phyloP scores from a whole-genome alignment of 2,329 filamentous ascomycete species.

The Didymella arachidicola region DNA sequence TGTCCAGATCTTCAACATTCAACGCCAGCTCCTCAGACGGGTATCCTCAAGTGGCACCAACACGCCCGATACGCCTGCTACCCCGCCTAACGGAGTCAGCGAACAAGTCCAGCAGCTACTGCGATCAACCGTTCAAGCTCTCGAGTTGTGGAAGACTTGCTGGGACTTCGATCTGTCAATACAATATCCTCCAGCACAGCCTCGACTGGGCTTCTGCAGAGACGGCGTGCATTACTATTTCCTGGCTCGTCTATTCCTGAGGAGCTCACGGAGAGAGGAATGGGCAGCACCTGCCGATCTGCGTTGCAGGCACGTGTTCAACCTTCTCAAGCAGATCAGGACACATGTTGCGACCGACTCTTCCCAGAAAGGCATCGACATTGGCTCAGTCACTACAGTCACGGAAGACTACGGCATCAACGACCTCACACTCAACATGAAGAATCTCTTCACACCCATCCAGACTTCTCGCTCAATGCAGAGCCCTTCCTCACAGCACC shows the following conservation, averaged over 20 bases:
- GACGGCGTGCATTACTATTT: slow-evolving; percentile 78
- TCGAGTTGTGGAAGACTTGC: slow-evolving; percentile 75
- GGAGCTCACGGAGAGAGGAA: slow-evolving; percentile 63
- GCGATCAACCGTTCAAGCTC: slow-evolving; percentile 59
- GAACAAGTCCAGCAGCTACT: slow-evolving; percentile 59
- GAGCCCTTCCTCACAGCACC: slow-evolving; percentile 10
- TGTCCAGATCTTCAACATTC: slow-evolving; percentile 65
- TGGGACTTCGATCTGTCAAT: slow-evolving; percentile 75
- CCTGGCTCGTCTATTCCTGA: slow-evolving; percentile 71
- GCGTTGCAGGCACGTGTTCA: slow-evolving; percentile 67
- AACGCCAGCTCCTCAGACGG: slow-evolving; percentile 53
- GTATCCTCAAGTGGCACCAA: slow-evolving; percentile 56
- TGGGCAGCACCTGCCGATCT: slow-evolving; percentile 65
- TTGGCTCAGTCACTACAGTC: slow-evolving; percentile 73
- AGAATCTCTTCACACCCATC: slow-evolving; percentile 71
- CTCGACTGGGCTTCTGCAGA: slow-evolving; percentile 72
- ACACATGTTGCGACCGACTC: slow-evolving; percentile 69
- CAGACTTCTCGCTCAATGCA: slow-evolving; percentile 31
- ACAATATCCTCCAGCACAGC: slow-evolving; percentile 70
- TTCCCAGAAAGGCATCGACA: slow-evolving; percentile 69
- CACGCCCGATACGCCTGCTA: slow-evolving; percentile 62
- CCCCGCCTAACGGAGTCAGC: slow-evolving; percentile 54
- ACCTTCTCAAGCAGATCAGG: slow-evolving; percentile 66
- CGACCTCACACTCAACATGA: slow-evolving; percentile 74
- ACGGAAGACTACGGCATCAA: slow-evolving; percentile 70